Percentiles rank a stretch among this genome's conserved stretches.
Evolutionary conservation across 208 protist genomes (phyloP).

Genomic region (Wallacemonas sp.): DNA sequence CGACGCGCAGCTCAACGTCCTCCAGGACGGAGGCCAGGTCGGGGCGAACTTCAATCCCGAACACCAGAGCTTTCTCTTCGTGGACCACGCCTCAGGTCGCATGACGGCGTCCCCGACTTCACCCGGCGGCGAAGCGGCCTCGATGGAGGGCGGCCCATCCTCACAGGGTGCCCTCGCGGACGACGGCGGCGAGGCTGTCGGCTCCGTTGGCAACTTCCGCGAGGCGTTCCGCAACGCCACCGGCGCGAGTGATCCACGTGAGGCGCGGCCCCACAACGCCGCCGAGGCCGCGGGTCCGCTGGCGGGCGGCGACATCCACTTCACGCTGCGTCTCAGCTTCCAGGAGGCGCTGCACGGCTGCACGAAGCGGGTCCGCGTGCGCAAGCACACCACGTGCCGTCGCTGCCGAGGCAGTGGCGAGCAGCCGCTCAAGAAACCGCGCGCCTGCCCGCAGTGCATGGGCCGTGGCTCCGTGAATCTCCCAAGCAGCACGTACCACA

Average conservation of each 20-base stretch:
- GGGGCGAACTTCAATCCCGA: slow-evolving; percentile 83
- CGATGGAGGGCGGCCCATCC: background rate
- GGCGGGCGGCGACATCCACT: slow-evolving; percentile 55
- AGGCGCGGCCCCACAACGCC: slow-evolving; percentile 37
- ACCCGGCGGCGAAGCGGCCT: no score
- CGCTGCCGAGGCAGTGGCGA: slow-evolving; percentile 54
- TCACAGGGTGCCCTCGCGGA: background rate
- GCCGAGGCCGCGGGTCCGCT: slow-evolving; percentile 37
- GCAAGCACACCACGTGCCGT: slow-evolving; percentile 47
- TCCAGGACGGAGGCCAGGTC: slow-evolving; percentile 69
- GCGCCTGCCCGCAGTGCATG: slow-evolving; percentile 79
- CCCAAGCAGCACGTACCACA: slow-evolving; percentile 85
- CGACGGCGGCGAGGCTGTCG: slow-evolving; percentile 10
- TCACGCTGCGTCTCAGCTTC: slow-evolving; percentile 70
- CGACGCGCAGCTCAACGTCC: slow-evolving; percentile 74
- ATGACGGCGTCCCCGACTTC: no score
- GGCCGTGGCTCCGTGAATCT: slow-evolving; percentile 66
- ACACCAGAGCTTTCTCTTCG: slow-evolving; percentile 68
- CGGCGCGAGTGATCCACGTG: slow-evolving; percentile 17
- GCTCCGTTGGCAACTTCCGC: slow-evolving; percentile 46
- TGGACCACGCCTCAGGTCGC: slow-evolving; percentile 57
- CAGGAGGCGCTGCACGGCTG: slow-evolving; percentile 74
- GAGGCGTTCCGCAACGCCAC: slow-evolving; percentile 49
- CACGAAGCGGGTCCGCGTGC: slow-evolving; percentile 40
- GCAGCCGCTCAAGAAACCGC: slow-evolving; percentile 30